These are phyloP conservation scores for Sphaerobolus stellatus DNA, from an alignment of 1,284 basidiomycete species.

Conservation along the genomic window DNA sequence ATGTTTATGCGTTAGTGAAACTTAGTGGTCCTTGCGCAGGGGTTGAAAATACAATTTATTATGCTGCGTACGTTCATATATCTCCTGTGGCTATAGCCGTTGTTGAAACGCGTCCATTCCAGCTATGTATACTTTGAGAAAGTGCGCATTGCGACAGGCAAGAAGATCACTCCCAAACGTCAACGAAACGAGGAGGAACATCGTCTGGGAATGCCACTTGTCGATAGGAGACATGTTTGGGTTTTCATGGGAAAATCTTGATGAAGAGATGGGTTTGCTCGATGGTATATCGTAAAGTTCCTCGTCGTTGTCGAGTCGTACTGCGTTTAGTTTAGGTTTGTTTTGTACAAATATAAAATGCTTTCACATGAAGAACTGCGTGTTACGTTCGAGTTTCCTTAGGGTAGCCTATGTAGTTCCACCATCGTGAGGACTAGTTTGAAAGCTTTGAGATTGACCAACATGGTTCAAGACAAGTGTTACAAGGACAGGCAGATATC, in stretches of 20 bases:
- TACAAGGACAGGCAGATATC: background rate
- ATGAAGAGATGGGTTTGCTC: background rate
- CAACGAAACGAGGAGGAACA: slow-evolving; percentile 36
- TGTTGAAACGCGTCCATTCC: slow-evolving; percentile 1
- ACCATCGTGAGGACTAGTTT: too few species aligned
- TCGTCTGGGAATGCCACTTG: slow-evolving; percentile 31
- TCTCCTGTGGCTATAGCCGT: background rate
- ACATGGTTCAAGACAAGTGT: background rate
- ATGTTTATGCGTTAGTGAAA: slow-evolving; percentile 37
- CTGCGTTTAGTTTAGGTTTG: background rate
- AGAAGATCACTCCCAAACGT: slow-evolving; percentile 46
- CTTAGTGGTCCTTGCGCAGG: slow-evolving; percentile 40
- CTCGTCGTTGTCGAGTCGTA: background rate
- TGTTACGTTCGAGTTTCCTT: too few species aligned
- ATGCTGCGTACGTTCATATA: slow-evolving; percentile 39
- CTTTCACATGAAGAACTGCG: too few species aligned
- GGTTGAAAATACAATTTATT: slow-evolving; percentile 44
- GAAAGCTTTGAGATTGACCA: background rate
- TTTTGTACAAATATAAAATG: background rate
- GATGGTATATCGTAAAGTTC: background rate
- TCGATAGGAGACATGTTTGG: slow-evolving; percentile 32
- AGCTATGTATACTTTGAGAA: slow-evolving; percentile 54
- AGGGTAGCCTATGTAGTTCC: background rate
- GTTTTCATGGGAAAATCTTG: too few species aligned
- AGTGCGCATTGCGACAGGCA: slow-evolving; percentile 44